A percentile compares a stretch with the other conserved stretches of the same genome.
Evolutionary conservation across 2,329 filamentous ascomycete genomes (phyloP).

Genomic region (Penicillium hesseltinei): DNA sequence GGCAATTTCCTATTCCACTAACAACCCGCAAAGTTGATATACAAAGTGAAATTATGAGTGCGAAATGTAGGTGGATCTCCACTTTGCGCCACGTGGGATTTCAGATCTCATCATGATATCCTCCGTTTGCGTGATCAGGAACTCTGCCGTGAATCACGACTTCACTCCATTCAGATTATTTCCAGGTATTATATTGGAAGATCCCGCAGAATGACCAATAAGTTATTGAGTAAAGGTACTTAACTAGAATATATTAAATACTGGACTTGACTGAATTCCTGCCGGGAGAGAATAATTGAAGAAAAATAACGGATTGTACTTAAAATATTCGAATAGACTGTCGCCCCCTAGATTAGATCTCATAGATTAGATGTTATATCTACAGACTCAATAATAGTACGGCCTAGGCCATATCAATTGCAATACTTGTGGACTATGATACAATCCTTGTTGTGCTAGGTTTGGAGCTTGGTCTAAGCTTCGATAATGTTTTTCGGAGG

Average conservation of each 20-base stretch:
- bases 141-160: neutral
- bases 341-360: too few relatives aligned
- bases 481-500: neutral
- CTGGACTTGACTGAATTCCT: neutral
- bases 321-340: neutral
- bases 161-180: neutral
- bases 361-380: too few relatives aligned
- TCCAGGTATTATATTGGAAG: neutral
- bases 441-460: neutral
- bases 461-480: neutral
- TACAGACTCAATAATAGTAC: neutral
- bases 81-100: neutral
- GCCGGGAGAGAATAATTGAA: neutral
- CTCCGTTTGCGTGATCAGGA: slow-evolving; percentile 22
- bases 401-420: neutral
- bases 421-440: slow-evolving; percentile 12
- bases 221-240: neutral
- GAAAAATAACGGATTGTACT: neutral
- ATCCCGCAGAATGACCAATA: neutral
- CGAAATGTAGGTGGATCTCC: neutral
- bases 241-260: neutral
- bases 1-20: neutral
- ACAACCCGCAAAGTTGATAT: neutral
- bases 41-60: neutral
- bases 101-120: slow-evolving; percentile 20